Evolutionary conservation across 805 yeast genomes (phyloP).

Genomic region (Tetrapisispora namnaoensis): DNA sequence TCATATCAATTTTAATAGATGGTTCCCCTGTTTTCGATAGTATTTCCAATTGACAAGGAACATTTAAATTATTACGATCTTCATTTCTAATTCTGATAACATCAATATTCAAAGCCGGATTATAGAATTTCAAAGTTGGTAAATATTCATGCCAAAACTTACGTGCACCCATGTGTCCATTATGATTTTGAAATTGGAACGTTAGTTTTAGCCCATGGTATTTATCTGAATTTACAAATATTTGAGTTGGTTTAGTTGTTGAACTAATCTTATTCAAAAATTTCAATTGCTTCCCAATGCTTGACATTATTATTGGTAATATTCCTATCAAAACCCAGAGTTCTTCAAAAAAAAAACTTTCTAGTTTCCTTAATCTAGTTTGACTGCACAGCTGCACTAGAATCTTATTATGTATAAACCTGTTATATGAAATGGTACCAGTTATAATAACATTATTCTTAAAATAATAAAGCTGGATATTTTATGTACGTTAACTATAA

Average conservation of each 20-base stretch:
- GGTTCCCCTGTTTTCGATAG: conserved; percentile 14
- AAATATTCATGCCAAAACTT: conserved; percentile 66
- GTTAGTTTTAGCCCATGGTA: conserved; percentile 38
- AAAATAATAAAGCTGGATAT: no score
- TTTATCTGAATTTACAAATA: conserved; percentile 17
- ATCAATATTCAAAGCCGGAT: conserved; percentile 56
- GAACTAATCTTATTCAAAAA: conserved; percentile 21
- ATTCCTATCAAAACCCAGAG: no score
- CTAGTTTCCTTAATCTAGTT: no score
- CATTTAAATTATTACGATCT: conserved; percentile 15
- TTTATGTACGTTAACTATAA: no score
- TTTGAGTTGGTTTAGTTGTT: conserved; percentile 23
- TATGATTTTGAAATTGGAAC: conserved; percentile 38
- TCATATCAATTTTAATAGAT: conserved; percentile 42
- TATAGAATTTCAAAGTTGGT: conserved; percentile 74
- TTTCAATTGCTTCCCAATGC: conserved; percentile 17
- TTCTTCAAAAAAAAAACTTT: no score
- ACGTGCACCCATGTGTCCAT: conserved; percentile 59
- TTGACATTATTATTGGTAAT: neutral
- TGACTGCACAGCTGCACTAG: no score
- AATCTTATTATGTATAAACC: no score
- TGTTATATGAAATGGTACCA: no score
- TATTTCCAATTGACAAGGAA: conserved; percentile 22
- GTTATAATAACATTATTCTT: no score
- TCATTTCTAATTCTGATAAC: conserved; percentile 44